Conservation (phyloP, 2,329 filamentous ascomycete genomes). For the Curvularia hawaiiensis region DNA sequence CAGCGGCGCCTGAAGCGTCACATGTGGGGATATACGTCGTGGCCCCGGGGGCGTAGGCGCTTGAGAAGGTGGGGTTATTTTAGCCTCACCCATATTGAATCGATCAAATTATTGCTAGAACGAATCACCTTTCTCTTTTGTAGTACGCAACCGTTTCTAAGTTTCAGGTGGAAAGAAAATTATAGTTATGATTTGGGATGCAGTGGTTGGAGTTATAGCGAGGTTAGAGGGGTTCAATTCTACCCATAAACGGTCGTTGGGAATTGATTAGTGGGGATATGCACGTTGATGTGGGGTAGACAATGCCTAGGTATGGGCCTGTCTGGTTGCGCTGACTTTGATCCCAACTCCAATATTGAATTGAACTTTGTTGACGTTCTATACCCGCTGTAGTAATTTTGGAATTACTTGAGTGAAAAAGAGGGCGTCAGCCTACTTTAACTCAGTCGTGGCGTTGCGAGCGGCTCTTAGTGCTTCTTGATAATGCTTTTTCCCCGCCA, state of each 20-base stretch:
- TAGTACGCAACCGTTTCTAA: neutral
- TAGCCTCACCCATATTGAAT: constrained; percentile 17
- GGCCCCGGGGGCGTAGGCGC: constrained; percentile 22
- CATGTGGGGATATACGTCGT: constrained; percentile 30
- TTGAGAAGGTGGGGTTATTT: constrained; percentile 16
- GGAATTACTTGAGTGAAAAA: too few relatives aligned
- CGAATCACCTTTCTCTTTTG: neutral
- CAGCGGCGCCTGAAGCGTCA: constrained; percentile 53
- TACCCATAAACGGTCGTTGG: neutral
- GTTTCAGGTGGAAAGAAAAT: neutral
- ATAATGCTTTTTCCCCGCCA: too few relatives aligned
- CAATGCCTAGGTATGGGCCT: neutral
- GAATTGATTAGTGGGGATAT: neutral
- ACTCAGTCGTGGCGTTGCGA: too few relatives aligned
- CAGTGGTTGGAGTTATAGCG: neutral
- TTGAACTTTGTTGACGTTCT: too few relatives aligned
- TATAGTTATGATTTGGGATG: neutral
- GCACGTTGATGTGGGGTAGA: neutral
- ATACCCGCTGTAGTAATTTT: too few relatives aligned
- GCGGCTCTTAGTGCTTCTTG: too few relatives aligned
- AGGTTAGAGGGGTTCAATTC: neutral
- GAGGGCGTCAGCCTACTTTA: too few relatives aligned
- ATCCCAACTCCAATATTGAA: too few relatives aligned
- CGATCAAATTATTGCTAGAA: neutral
- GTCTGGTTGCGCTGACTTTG: too few relatives aligned